Conservation (phyloP, 2,329 filamentous ascomycete species). For the Elsinoe ampelina region DNA sequence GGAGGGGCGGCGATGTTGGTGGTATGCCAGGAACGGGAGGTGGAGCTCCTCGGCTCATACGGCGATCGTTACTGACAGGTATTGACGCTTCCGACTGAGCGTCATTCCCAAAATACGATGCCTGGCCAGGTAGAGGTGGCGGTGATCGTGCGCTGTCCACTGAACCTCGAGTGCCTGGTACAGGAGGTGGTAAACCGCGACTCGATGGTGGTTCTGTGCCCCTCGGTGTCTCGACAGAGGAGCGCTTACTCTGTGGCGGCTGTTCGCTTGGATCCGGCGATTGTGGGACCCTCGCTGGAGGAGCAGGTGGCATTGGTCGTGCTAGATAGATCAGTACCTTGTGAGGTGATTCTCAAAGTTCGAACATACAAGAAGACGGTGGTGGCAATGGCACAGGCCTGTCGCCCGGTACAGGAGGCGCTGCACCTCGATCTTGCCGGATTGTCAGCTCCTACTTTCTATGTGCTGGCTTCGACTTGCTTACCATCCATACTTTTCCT, state of each 20-base stretch:
- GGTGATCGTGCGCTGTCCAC: conserved; percentile 17
- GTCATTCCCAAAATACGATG: conserved; percentile 34
- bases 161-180: conserved; percentile 22
- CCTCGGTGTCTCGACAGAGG: conserved; percentile 30
- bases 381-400: conserved; percentile 37
- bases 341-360: conserved; percentile 2
- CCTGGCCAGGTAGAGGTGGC: conserved; percentile 28
- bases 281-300: conserved; percentile 39
- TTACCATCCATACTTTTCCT: conserved; percentile 39
- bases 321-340: conserved; percentile 36
- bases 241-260: conserved; percentile 30
- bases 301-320: conserved; percentile 51
- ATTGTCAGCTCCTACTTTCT: conserved; percentile 16
- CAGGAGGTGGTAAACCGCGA: conserved; percentile 27
- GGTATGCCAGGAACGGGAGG: conserved; percentile 30
- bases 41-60: conserved; percentile 29
- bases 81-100: conserved; percentile 24
- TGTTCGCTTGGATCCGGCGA: conserved; percentile 46
- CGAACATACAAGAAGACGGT: conserved; percentile 30
- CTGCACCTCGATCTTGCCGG: conserved; percentile 17
- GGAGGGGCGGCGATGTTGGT: conserved; percentile 24
- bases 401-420: conserved; percentile 28
- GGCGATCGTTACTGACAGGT: conserved; percentile 26
- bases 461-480: conserved; percentile 15
- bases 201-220: conserved; percentile 19